Evolutionary conservation across 768 basidiomycete species (phyloP), one percentile per base, ranked within the genome.

Genomic region (Mycena sanguinolenta): DNA sequence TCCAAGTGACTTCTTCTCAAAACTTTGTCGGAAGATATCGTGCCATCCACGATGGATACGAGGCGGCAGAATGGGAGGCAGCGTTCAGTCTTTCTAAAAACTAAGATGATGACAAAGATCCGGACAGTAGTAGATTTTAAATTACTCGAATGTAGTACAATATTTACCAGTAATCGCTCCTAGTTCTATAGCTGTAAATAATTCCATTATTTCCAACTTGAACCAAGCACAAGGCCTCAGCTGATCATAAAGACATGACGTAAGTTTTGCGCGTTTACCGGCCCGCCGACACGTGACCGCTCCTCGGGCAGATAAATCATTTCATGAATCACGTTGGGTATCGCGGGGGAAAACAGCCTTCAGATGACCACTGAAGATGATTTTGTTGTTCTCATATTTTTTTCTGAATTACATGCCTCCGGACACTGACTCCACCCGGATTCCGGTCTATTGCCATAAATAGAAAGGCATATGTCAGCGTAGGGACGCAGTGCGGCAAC

Each of bases 21-120:
- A 89, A 89, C 66, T 82, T 90, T 62, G 85, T 87, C 58, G 88
- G 88, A 38, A 79, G 87, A 73, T 80, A 86, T 75, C 82, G 82
- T 67, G 78, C 80, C 8, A 69, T 81, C 9, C 76, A 81, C 2
- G 76, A 54, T 52, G 81, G 80, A 3, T 76, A 77, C 53, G 75
- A 79, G 17, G 79, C 82, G 3, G 79, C 85, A 0, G 81, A 79
- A 49, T 88, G 85, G 83, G 88, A 89, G 71, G 86, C 84, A 2
- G 80, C 84, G n/a, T 90, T 89, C 71, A 87, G 86, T 57, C 73
- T 89, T 32, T 85, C 84, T 69, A 86, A 84, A 53, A 34, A 55
- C 12, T 12, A 63, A 28, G 34, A 54, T 39, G 70, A 73, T 58
- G 77, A 50, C n/a, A 50, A 13, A 25, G n/a, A 17, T 23, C 12